Conservation (phyloP, 192 early-diverging fungal species). For the Coemansia sp. region DNA sequence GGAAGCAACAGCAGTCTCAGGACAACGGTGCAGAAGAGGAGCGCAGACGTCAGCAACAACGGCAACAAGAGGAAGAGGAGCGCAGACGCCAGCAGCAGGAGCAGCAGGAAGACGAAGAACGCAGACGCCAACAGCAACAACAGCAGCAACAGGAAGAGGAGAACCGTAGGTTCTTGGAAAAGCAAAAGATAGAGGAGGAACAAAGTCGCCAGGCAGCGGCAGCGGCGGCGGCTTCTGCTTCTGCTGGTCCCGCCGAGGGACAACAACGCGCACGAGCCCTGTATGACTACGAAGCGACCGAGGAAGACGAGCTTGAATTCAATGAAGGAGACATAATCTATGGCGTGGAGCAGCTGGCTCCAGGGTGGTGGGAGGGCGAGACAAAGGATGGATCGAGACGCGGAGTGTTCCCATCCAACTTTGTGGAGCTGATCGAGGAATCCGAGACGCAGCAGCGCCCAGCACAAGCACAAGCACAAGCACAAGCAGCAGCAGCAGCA, state of each 20-base stretch:
- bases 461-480: constrained; percentile 11
- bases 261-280: constrained; percentile 57
- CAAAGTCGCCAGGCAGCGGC: constrained; percentile 22
- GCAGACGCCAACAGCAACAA: constrained; percentile 52
- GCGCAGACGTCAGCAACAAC: constrained; percentile 16
- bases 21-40: constrained; percentile 38
- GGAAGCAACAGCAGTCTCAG: constrained; percentile 30
- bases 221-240: constrained; percentile 4
- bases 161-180: constrained; percentile 23
- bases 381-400: constrained; percentile 69
- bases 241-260: no score
- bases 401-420: constrained; percentile 84
- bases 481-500: constrained; percentile 22
- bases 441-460: background rate
- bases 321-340: constrained; percentile 80
- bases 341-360: constrained; percentile 78
- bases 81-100: constrained; percentile 27
- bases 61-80: constrained; percentile 24
- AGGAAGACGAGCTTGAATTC: constrained; percentile 84
- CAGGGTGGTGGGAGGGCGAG: constrained; percentile 92
- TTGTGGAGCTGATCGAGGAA: constrained; percentile 60
- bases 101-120: constrained; percentile 54
- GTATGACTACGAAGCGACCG: constrained; percentile 76
- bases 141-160: constrained; percentile 24
- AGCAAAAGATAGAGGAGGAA: constrained; percentile 36